Percentiles rank a stretch among this genome's conserved stretches.
Evolutionary conservation across 805 yeast species (phyloP).

Genomic region (Starmerella sirachaensis): DNA sequence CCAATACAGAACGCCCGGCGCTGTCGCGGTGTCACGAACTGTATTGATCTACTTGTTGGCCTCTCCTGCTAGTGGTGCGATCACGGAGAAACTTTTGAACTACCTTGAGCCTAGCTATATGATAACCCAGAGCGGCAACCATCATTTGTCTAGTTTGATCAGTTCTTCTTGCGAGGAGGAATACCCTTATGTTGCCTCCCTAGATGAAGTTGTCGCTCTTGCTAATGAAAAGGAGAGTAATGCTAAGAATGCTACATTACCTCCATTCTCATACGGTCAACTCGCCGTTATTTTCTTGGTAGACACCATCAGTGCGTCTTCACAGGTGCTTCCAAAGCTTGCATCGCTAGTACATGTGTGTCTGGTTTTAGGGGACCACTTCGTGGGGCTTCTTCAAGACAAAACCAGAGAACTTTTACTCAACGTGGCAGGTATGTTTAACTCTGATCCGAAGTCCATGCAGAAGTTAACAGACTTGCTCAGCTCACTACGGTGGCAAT

Average conservation of each 20-base stretch:
- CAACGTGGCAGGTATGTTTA: conserved; percentile 36
- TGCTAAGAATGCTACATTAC: conserved; percentile 21
- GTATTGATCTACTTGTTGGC: conserved; percentile 56
- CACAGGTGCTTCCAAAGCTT: conserved; percentile 44
- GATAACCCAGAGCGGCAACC: conserved; percentile 34
- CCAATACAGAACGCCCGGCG: conserved; percentile 53
- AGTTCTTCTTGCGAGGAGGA: conserved; percentile 24
- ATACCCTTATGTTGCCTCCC: conserved; percentile 67
- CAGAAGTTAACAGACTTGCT: conserved; percentile 46
- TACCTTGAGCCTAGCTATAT: conserved; percentile 74
- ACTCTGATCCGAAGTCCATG: conserved; percentile 32
- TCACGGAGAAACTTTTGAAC: conserved; percentile 48
- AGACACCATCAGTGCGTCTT: conserved; percentile 59
- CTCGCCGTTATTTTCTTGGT: conserved; percentile 74
- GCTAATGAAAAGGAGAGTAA: conserved; percentile 36
- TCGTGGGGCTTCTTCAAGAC: conserved; percentile 67
- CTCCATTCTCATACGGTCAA: conserved; percentile 78
- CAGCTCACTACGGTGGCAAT: conserved; percentile 59
- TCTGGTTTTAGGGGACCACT: conserved; percentile 77
- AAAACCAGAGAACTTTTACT: conserved; percentile 69
- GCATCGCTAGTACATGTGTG: conserved; percentile 71
- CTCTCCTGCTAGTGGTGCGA: conserved; percentile 41
- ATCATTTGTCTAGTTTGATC: conserved; percentile 5
- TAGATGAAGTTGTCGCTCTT: conserved; percentile 42
- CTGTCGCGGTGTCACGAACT: conserved; percentile 71